A percentile compares a stretch with the other conserved stretches of the same genome.
Evolutionary conservation across 495 filamentous ascomycete genomes (phyloP).

Genomic region (Lepidopterella palustris): DNA sequence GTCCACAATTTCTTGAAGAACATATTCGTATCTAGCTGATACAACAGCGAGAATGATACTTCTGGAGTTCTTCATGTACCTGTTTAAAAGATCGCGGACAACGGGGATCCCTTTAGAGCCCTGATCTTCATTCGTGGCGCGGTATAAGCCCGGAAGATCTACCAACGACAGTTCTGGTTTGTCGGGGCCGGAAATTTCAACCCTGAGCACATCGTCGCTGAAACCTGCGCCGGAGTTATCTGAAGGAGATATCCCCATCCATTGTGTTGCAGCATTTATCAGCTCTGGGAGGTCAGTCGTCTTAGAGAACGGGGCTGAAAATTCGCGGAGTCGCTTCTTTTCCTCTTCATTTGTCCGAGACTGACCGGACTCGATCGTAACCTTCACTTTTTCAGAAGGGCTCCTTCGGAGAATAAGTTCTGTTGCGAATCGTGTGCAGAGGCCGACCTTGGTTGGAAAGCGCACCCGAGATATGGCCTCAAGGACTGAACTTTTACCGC

Average conservation of each 20-base stretch:
- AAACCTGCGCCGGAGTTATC: not conserved
- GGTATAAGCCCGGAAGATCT: constrained; percentile 5
- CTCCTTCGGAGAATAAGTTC: constrained; percentile 1
- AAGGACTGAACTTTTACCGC: constrained; percentile 7
- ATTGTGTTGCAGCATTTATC: constrained; percentile 1
- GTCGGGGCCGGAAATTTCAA: constrained; percentile 3
- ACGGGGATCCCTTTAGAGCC: not conserved
- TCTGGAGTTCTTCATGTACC: not conserved
- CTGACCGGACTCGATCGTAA: not conserved
- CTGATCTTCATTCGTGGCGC: not conserved
- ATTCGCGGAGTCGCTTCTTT: not conserved
- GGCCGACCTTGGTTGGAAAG: constrained; percentile 2
- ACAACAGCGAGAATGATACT: not conserved
- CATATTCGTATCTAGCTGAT: not conserved
- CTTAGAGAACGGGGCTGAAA: not conserved
- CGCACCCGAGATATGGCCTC: not conserved
- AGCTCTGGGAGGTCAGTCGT: not conserved
- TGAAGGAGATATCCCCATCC: not conserved
- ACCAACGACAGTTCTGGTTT: constrained; percentile 2
- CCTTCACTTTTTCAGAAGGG: not conserved
- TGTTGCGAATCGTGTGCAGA: constrained; percentile 10
- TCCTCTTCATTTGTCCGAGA: not conserved
- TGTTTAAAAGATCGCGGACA: not conserved
- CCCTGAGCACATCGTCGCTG: constrained; percentile 1
- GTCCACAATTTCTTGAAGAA: not conserved